A percentile compares a stretch with the other conserved stretches of the same genome.
Evolutionary conservation across 1,139 yeast species (phyloP).

Genomic region (Blastobotrys raffinosifermentans): DNA sequence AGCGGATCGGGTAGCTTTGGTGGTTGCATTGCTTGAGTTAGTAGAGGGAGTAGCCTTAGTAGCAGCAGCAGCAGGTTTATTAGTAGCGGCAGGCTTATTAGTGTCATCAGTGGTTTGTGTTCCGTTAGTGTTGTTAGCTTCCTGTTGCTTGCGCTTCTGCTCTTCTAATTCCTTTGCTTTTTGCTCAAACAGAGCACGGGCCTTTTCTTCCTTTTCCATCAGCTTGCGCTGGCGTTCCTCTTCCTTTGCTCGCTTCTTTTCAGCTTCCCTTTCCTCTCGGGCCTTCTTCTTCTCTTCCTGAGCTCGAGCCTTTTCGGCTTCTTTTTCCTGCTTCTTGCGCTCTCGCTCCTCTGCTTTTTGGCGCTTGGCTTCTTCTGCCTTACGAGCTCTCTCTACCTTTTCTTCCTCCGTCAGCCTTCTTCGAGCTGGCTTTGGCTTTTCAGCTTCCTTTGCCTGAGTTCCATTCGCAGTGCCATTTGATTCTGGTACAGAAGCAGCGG

Average conservation of each 20-base stretch:
- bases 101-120: constrained; percentile 2
- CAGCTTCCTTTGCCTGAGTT: no score
- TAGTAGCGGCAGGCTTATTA: constrained; percentile 4
- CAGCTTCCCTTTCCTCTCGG: constrained; percentile 11
- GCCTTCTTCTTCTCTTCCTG: constrained; percentile 41
- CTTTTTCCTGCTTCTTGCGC: constrained; percentile 77
- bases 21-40: background rate
- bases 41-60: background rate
- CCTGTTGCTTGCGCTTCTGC: constrained; percentile 11
- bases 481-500: constrained; percentile 1
- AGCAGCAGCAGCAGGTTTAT: constrained; percentile 6
- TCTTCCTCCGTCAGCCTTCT: constrained; percentile 6
- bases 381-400: constrained; percentile 12
- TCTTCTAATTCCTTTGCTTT: constrained; percentile 19
- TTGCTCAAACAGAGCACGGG: constrained; percentile 7
- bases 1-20: no score
- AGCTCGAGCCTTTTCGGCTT: constrained; percentile 55
- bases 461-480: no score
- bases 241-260: constrained; percentile 81
- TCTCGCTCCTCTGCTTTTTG: constrained; percentile 69
- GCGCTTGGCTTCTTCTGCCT: constrained; percentile 59
- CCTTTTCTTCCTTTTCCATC: constrained; percentile 38
- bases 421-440: constrained; percentile 1
- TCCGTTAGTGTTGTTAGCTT: background rate
- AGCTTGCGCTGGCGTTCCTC: constrained; percentile 41